These are phyloP conservation scores for Oxyria digyna DNA, from an alignment of 148 eudicot species.

Conservation along the genomic window DNA sequence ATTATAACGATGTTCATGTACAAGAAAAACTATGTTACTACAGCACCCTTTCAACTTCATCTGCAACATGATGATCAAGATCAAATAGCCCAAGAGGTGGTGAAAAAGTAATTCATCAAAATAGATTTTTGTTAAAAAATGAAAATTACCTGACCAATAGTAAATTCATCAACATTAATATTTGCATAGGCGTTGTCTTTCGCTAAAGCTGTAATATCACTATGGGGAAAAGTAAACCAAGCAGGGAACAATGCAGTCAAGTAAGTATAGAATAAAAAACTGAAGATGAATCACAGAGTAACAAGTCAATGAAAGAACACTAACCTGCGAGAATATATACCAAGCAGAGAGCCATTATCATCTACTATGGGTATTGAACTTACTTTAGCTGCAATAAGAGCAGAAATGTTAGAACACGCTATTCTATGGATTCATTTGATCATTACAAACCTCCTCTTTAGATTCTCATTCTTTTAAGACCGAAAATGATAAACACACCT, in stretches of 20 bases:
- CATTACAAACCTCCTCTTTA: background rate
- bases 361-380: conserved; percentile 66
- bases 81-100: background rate
- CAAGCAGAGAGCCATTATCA: conserved; percentile 44
- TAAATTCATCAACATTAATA: conserved; percentile 50
- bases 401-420: background rate
- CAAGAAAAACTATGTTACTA: background rate
- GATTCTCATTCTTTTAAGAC: background rate
- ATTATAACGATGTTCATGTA: background rate
- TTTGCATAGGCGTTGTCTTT: conserved; percentile 45
- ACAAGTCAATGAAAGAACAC: conserved; percentile 10
- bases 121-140: background rate
- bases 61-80: background rate
- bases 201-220: conserved; percentile 64
- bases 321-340: conserved; percentile 55
- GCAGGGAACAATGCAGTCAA: background rate
- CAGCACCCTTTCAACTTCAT: background rate
- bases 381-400: conserved; percentile 47
- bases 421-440: background rate
- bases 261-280: background rate
- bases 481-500: conserved; percentile 26
- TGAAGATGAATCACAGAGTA: background rate
- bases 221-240: conserved; percentile 15
- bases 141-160: conserved; percentile 38
- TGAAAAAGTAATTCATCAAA: background rate